These are phyloP conservation scores for Claviceps spartinae DNA, from an alignment of 2,329 filamentous ascomycete genomes.

Conservation along the genomic window DNA sequence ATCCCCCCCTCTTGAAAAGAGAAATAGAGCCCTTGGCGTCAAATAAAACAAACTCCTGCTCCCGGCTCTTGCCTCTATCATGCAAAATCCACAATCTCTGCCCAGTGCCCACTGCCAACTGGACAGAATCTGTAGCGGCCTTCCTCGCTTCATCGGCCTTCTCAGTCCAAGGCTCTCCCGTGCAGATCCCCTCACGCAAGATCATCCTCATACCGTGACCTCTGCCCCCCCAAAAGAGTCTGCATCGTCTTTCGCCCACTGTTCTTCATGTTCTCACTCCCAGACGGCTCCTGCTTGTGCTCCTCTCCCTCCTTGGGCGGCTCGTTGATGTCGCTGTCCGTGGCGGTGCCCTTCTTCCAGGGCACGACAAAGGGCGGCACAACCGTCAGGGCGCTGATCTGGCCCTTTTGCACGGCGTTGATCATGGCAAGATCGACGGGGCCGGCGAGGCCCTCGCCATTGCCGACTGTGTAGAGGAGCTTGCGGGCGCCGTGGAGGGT, in stretches of 20 bases:
- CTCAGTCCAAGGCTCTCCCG: no score
- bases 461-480: slow-evolving; percentile 1
- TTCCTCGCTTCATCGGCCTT: background rate
- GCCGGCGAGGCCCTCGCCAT: background rate
- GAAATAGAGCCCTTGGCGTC: no score
- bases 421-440: slow-evolving; percentile 3
- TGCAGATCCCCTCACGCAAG: background rate
- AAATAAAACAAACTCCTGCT: no score
- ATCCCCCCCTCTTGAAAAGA: no score
- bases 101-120: no score
- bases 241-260: background rate
- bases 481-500: background rate
- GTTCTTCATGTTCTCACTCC: background rate
- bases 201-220: background rate
- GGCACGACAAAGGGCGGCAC: background rate
- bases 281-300: background rate
- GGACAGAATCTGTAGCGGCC: no score
- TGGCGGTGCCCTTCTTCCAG: background rate
- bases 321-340: slow-evolving; percentile 1
- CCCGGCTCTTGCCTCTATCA: no score
- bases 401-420: background rate
- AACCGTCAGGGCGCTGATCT: background rate
- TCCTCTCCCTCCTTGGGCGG: background rate
- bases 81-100: no score
- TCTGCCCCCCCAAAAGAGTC: background rate